These are phyloP conservation scores for Endoconidiophora laricicola DNA, from an alignment of 2,329 filamentous ascomycete species.

Conservation along the genomic window DNA sequence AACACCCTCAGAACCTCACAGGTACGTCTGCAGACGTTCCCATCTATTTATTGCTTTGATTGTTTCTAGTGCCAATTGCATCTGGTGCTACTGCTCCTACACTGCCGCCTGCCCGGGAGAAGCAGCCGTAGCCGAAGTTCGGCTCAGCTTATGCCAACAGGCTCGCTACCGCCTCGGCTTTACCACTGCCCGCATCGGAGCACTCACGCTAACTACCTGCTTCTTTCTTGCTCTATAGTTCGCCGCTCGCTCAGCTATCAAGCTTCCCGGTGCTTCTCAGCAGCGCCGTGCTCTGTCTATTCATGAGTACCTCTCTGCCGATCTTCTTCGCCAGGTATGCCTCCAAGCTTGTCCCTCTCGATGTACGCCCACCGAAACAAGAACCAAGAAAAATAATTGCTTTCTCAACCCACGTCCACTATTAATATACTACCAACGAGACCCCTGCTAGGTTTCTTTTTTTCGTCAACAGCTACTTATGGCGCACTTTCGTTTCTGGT, in stretches of 20 bases:
- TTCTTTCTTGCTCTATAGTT: conserved; percentile 15
- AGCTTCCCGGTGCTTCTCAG: conserved; percentile 50
- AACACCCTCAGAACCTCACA: conserved; percentile 12
- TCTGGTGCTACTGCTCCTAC: not conserved
- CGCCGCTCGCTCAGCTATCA: conserved; percentile 27
- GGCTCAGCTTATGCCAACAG: conserved; percentile 1
- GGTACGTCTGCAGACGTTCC: not conserved
- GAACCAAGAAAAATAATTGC: no score
- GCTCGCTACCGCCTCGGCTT: conserved; percentile 13
- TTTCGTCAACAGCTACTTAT: no score
- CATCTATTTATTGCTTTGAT: not conserved
- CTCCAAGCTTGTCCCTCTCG: conserved; percentile 6
- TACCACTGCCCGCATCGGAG: conserved; percentile 6
- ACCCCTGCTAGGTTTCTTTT: no score
- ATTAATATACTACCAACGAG: no score
- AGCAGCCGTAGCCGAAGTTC: conserved; percentile 6
- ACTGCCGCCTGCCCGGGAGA: not conserved
- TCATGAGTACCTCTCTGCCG: conserved; percentile 94
- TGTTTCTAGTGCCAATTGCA: not conserved
- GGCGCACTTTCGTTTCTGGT: not conserved
- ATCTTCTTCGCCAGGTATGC: conserved; percentile 60
- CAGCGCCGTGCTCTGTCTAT: conserved; percentile 85
- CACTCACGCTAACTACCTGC: conserved; percentile 4
- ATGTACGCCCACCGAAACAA: not conserved
- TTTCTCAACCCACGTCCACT: no score